These are phyloP conservation scores for Aspergillus ibericus DNA, from an alignment of 2,329 filamentous ascomycete species.

Conservation along the genomic window DNA sequence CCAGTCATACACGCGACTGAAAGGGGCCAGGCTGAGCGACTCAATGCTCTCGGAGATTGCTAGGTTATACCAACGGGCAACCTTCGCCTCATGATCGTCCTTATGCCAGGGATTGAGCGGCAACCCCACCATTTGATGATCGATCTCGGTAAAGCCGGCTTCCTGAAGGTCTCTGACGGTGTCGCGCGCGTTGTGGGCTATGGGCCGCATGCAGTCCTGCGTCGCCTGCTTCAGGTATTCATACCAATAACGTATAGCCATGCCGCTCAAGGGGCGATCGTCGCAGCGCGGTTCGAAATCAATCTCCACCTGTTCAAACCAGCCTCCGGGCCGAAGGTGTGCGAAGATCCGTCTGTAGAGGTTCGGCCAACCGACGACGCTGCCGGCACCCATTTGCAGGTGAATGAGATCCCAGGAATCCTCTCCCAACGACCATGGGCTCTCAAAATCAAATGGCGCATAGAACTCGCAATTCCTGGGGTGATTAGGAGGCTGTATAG, in stretches of 20 bases:
- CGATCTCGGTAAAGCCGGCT: conserved; percentile 78
- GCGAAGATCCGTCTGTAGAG: conserved; percentile 70
- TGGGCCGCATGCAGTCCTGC: conserved; percentile 61
- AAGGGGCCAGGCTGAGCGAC: conserved; percentile 69
- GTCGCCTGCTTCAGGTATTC: conserved; percentile 68
- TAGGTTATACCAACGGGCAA: conserved; percentile 82
- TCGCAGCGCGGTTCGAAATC: conserved; percentile 76
- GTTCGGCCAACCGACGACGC: conserved; percentile 71
- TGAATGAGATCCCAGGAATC: conserved; percentile 81
- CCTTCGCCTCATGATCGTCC: conserved; percentile 63
- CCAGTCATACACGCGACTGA: conserved; percentile 66
- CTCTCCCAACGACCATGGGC: conserved; percentile 67
- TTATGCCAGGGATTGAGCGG: conserved; percentile 73
- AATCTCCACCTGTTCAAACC: conserved; percentile 87
- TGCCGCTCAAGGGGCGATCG: conserved; percentile 58
- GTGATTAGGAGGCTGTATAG: conserved; percentile 67
- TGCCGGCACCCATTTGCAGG: conserved; percentile 74
- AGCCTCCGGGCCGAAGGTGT: conserved; percentile 74
- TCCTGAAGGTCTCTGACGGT: conserved; percentile 63
- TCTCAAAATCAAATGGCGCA: conserved; percentile 73
- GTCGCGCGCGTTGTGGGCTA: conserved; percentile 61
- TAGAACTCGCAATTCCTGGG: conserved; percentile 68
- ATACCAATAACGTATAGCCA: conserved; percentile 68
- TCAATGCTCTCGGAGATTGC: conserved; percentile 72
- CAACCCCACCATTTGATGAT: conserved; percentile 66